Evolutionary conservation across 108 stramenopile genomes (phyloP), one percentile per base, ranked within the genome.

Genomic region (Nitzschia sp.): DNA sequence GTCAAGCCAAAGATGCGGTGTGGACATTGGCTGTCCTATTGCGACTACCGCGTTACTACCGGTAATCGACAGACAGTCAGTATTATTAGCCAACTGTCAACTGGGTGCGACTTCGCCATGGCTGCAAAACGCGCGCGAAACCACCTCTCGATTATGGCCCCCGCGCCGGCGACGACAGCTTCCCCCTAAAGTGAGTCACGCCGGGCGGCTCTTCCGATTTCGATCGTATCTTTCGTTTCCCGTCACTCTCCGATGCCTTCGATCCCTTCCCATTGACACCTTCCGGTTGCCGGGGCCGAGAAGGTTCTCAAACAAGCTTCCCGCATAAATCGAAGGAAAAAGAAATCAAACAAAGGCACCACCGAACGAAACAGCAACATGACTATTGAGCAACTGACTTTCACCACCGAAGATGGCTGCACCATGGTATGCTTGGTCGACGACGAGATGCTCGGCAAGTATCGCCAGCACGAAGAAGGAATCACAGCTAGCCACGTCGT

Each of bases 381-480:
- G 49, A 51, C 49, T 17, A 51, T 51, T 19, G 49, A 51, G 21
- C 49, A 51, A 51, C 21, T 51, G 49, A 51, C 49, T 23, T 51
- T 19, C 49, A 51, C 49, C n/a, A 19, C 18, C 21, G 38, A 42
- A 11, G 21, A 17, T 51, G 38, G 38, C 13, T 51, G 49, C 49
- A 51, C 49, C 49, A 51, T 51, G 49, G 49, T 51, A 19, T 51
- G 49, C 49, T 19, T 51, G 49, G 49, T 51, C 49, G 49, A 51
- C 21, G 49, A 51, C 21, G 49, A 51, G 19, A 51, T 51, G 49
- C 49, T 51, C 4, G 49, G 21, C 13, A 51, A 51, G 49, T 51
- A 51, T 51, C 49, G 49, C 21, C 49, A 51, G 4, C 49, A 51
- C 21, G 49, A 51, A 51, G 19, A 51, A 51, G 49, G 49, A 17